Evolutionary conservation across 305 asterid genomes (phyloP).

Genomic region (Solanum hybrid): DNA sequence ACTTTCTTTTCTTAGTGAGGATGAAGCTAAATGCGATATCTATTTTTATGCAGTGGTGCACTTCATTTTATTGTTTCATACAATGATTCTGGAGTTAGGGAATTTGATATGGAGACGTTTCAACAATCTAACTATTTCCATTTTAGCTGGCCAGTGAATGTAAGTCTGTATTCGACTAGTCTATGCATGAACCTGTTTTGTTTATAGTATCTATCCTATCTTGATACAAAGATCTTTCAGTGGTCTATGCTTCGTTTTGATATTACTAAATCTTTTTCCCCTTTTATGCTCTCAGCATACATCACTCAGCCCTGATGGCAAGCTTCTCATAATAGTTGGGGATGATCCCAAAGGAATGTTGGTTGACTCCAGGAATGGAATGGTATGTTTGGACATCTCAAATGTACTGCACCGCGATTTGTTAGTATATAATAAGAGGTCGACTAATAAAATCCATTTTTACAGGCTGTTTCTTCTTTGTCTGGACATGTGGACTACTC

Average conservation of each 20-base stretch:
- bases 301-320: constrained; percentile 76
- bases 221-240: not conserved
- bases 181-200: not conserved
- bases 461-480: not conserved
- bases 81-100: constrained; percentile 86
- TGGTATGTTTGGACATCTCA: not conserved
- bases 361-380: not conserved
- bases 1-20: not conserved
- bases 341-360: constrained; percentile 58
- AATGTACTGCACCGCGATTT: not conserved
- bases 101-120: constrained; percentile 75
- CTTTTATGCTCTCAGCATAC: constrained; percentile 12
- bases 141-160: constrained; percentile 85
- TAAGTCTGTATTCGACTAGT: constrained; percentile 19
- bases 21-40: not conserved
- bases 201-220: not conserved
- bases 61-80: constrained; percentile 76
- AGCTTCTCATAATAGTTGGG: constrained; percentile 65
- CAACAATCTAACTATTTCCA: constrained; percentile 53
- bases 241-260: too few relatives aligned
- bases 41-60: constrained; percentile 53
- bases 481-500: not conserved
- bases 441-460: not conserved
- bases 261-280: not conserved
- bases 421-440: not conserved